phyloP scores from a whole-genome alignment of 495 filamentous ascomycete species.

The Penicillium pulvis region DNA sequence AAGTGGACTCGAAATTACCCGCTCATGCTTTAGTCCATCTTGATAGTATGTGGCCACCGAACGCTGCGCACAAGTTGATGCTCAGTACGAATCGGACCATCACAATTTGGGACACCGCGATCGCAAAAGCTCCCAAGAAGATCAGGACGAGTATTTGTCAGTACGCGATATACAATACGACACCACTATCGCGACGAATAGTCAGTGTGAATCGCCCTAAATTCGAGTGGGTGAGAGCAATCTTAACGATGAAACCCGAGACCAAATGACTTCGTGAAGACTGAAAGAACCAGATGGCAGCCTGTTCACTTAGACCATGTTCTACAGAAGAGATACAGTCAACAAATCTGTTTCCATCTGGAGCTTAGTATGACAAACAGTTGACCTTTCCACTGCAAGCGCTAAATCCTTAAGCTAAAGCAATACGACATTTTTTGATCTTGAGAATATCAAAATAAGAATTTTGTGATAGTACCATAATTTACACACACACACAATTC shows the following conservation, averaged over 20 bases:
- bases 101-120: slow-evolving; percentile 14
- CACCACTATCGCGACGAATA: slow-evolving; percentile 10
- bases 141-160: slow-evolving; percentile 4
- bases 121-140: slow-evolving; percentile 4
- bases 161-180: slow-evolving; percentile 13
- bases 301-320: slow-evolving; percentile 1
- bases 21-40: not conserved
- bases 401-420: no score
- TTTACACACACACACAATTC: no score
- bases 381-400: no score
- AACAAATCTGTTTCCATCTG: not conserved
- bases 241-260: not conserved
- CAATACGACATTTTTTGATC: not conserved
- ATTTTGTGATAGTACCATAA: no score
- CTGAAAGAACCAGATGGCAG: not conserved
- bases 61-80: slow-evolving; percentile 6
- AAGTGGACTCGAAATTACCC: slow-evolving; percentile 6
- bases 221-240: slow-evolving; percentile 14
- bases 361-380: no score
- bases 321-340: not conserved
- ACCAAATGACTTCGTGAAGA: not conserved
- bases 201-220: slow-evolving; percentile 3
- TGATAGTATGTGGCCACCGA: slow-evolving; percentile 11
- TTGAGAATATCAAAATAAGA: not conserved
- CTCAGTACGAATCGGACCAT: slow-evolving; percentile 18